Evolutionary conservation across 2,329 filamentous ascomycete genomes (phyloP), one percentile per base, ranked within the genome.

Genomic region (Lachnellula willkommii): DNA sequence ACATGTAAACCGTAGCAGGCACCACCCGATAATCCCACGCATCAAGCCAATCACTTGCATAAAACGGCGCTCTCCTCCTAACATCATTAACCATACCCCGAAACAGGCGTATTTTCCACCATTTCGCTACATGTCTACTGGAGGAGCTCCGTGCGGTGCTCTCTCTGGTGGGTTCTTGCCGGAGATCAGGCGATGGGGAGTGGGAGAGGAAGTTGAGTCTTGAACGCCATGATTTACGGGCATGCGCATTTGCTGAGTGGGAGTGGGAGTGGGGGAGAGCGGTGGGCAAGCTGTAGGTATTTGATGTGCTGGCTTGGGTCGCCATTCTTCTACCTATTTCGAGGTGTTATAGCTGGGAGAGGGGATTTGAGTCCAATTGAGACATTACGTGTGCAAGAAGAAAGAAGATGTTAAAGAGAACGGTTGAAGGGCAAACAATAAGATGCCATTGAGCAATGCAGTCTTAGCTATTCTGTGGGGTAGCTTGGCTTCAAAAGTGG

Each of bases 21-120:
- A 95, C 80, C 43, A 95, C 89, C 53, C 90, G 83, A 74, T 95
- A 95, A 69, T 95, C 88, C 89, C 89, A 94, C 1, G 90, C 90
- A 75, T 95, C 90, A 17, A 70, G 77, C 88, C 88, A 95, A 71
- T 95, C 90, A 71, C 87, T 92, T 73, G 75, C 77, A 68, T 94
- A 95, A 69, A 80, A 95, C 1, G 90, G 90, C 7, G 80, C 79
- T 60, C 90, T 77, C 56, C 89, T 83, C 61, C 83, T 83, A 36
- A 95, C 67, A 72, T 95, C 90, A 67, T 89, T 85, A 56, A 84
- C 70, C 83, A 95, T 95, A 66, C 90, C 90, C 39, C 82, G 82
- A 71, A 93, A 93, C 50, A 88, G 76, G 50, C 79, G 79, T 24
- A 92, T 81, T 67, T 81, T 87, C 86, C 88, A 94, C 89, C 89